phyloP scores from a whole-genome alignment of 345 rosid genomes.

The Cardamine resedifolia region DNA sequence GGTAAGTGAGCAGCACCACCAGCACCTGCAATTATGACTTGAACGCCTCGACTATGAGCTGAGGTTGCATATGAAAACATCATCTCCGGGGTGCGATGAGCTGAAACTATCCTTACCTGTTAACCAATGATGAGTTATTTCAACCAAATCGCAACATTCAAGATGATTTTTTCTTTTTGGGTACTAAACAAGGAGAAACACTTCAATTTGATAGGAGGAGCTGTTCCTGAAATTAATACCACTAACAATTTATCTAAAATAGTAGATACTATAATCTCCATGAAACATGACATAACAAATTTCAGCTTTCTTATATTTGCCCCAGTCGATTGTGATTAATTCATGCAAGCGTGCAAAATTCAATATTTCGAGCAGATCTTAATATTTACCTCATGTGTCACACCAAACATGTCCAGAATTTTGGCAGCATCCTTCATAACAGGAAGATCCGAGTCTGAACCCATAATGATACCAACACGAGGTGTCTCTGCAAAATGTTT shows the following conservation, averaged over 20 bases:
- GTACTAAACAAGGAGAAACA: too few species aligned
- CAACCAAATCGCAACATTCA: background rate
- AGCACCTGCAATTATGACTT: conserved; percentile 93
- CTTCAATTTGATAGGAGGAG: background rate
- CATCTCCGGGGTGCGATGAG: conserved; percentile 88
- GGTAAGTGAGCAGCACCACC: conserved; percentile 99
- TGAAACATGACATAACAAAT: too few species aligned
- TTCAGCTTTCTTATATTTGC: background rate
- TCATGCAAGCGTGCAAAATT: background rate
- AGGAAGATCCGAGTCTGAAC: conserved; percentile 96
- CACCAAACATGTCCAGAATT: conserved; percentile 62
- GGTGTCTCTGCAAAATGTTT: conserved; percentile 51
- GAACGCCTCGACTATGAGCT: conserved; percentile 67
- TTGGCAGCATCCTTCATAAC: conserved; percentile 92
- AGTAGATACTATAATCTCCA: too few species aligned
- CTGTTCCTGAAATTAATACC: background rate
- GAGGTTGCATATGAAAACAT: conserved; percentile 85
- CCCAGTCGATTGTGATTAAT: background rate
- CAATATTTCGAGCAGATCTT: background rate
- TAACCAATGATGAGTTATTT: conserved; percentile 17
- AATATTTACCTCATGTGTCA: conserved; percentile 66
- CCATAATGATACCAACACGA: conserved; percentile 91
- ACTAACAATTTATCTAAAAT: background rate
- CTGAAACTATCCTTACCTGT: conserved; percentile 84
- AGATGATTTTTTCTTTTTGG: too few species aligned